Conservation (phyloP, 2,329 filamentous ascomycete genomes). For the Fusarium sp. region DNA sequence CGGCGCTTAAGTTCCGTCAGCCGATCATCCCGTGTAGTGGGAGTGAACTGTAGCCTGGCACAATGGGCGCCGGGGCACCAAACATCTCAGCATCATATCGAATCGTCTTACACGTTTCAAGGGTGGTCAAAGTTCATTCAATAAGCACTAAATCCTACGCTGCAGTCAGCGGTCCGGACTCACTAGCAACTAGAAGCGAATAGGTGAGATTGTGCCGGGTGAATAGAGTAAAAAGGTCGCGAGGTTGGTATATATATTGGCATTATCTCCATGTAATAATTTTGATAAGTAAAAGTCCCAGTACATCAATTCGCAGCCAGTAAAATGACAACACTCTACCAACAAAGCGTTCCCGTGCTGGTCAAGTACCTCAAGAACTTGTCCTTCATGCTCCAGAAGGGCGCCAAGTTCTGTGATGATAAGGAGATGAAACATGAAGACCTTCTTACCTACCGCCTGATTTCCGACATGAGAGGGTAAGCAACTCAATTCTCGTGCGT, state of each 20-base stretch:
- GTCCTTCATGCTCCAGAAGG: conserved; percentile 37
- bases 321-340: conserved; percentile 37
- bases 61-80: background rate
- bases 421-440: conserved; percentile 36
- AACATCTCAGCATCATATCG: background rate
- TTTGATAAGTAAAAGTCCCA: fast-evolving
- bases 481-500: fast-evolving
- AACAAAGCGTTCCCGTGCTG: conserved; percentile 41
- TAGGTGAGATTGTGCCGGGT: background rate
- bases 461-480: conserved; percentile 37
- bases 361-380: conserved; percentile 43
- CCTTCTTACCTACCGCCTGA: conserved; percentile 26
- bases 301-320: too few species aligned
- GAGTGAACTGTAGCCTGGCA: background rate
- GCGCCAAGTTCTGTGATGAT: conserved; percentile 26
- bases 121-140: background rate
- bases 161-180: background rate
- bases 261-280: background rate
- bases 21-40: background rate
- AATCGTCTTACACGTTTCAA: background rate
- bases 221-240: background rate
- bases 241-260: background rate
- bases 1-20: background rate
- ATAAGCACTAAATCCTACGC: background rate
- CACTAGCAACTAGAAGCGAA: background rate